phyloP scores from a whole-genome alignment of 1,139 yeast genomes.

The Kluyveromyces sp. region DNA sequence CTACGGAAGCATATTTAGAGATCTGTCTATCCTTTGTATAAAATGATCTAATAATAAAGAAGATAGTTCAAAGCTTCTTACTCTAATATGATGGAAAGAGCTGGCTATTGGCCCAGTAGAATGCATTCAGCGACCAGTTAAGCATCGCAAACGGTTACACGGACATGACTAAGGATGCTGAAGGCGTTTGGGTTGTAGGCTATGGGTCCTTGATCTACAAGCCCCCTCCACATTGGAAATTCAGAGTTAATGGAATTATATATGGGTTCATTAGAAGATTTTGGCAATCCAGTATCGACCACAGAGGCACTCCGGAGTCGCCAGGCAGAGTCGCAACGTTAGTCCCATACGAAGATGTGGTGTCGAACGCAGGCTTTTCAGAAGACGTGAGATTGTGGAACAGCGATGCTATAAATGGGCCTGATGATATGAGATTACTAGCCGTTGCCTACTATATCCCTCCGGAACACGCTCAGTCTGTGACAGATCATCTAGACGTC shows the following conservation, averaged over 20 bases:
- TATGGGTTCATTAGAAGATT: conserved; percentile 74
- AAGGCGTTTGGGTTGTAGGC: conserved; percentile 74
- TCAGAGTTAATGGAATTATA: conserved; percentile 65
- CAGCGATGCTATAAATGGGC: conserved; percentile 23
- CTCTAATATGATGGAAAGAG: no score
- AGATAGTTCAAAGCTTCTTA: not conserved
- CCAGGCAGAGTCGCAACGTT: conserved; percentile 90
- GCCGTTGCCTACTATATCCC: conserved; percentile 85
- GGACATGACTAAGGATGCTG: conserved; percentile 3
- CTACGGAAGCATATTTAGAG: no score
- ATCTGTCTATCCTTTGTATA: not conserved
- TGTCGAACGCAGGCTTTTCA: conserved; percentile 36
- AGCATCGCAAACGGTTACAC: no score
- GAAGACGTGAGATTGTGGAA: conserved; percentile 35
- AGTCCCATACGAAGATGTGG: conserved; percentile 51
- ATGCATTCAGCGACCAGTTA: no score
- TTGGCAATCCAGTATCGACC: conserved; percentile 90
- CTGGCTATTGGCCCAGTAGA: no score
- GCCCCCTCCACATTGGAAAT: conserved; percentile 72
- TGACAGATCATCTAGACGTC: conserved; percentile 61
- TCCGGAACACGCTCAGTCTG: conserved; percentile 53
- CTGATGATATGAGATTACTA: conserved; percentile 53
- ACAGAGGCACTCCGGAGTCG: conserved; percentile 74
- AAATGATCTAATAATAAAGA: no score
- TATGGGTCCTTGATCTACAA: conserved; percentile 88